A percentile compares a stretch with the other conserved stretches of the same genome.
Evolutionary conservation across 2,329 filamentous ascomycete genomes (phyloP).

Genomic region (Boeremia exigua): DNA sequence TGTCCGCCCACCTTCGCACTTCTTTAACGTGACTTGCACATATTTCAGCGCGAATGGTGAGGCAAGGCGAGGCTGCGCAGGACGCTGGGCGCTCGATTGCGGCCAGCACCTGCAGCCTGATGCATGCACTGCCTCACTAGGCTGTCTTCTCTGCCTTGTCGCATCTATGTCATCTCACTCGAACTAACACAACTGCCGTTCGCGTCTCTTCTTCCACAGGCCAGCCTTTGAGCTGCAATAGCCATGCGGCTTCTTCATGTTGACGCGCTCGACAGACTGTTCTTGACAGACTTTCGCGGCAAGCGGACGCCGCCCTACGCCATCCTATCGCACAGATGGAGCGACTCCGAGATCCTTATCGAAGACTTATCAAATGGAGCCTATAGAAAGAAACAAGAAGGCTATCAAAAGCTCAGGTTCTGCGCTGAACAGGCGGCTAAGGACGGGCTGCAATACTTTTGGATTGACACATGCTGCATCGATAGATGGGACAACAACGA

Average conservation of each 20-base stretch:
- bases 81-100: neutral
- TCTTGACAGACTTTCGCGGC: slow-evolving; percentile 23
- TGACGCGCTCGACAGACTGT: slow-evolving; percentile 7
- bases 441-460: slow-evolving; percentile 25
- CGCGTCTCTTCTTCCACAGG: neutral
- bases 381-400: slow-evolving; percentile 20
- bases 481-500: neutral
- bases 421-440: slow-evolving; percentile 26
- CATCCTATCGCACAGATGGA: slow-evolving; percentile 47
- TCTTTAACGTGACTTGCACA: too few relatives aligned
- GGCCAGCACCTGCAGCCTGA: slow-evolving; percentile 5
- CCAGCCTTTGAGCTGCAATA: neutral
- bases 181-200: neutral
- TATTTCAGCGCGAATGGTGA: neutral
- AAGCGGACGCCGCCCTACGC: slow-evolving; percentile 34
- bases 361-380: slow-evolving; percentile 26
- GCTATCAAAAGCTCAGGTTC: slow-evolving; percentile 26
- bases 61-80: neutral
- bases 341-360: slow-evolving; percentile 36
- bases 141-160: slow-evolving; percentile 4
- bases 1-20: too few relatives aligned
- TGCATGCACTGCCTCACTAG: slow-evolving; percentile 12
- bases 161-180: neutral
- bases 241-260: slow-evolving; percentile 22
- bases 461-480: slow-evolving; percentile 5